These are phyloP conservation scores for Cydonia oblonga DNA, from an alignment of 331 rosid genomes.

Conservation along the genomic window DNA sequence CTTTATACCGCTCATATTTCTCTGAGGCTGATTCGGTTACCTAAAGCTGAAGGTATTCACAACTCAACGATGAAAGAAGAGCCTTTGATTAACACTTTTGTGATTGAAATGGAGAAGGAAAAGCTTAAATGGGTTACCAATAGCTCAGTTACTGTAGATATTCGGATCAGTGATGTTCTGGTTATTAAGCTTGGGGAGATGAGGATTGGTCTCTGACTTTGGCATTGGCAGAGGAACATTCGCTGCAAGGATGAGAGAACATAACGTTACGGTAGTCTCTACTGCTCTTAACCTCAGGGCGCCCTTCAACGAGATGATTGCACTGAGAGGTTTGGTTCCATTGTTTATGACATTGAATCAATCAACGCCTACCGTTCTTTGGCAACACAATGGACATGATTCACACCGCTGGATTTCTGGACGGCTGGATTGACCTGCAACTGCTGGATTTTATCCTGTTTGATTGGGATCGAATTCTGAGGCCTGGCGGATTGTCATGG, in stretches of 20 bases:
- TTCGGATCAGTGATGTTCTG: constrained; percentile 39
- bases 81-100: constrained; percentile 60
- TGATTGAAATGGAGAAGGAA: constrained; percentile 75
- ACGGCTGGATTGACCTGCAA: constrained; percentile 80
- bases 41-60: constrained; percentile 30
- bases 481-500: constrained; percentile 84
- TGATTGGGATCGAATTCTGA: constrained; percentile 80
- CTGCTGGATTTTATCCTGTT: constrained; percentile 64
- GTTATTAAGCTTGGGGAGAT: constrained; percentile 49
- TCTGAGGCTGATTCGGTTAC: constrained; percentile 54
- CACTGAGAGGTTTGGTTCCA: constrained; percentile 78
- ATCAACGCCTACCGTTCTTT: constrained; percentile 66
- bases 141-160: constrained; percentile 35
- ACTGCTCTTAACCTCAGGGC: constrained; percentile 87
- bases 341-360: constrained; percentile 61
- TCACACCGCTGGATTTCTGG: constrained; percentile 66
- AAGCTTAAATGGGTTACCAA: constrained; percentile 73
- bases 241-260: constrained; percentile 89
- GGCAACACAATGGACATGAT: constrained; percentile 87
- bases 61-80: constrained; percentile 46
- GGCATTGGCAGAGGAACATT: constrained; percentile 73
- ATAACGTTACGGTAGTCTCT: constrained; percentile 56
- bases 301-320: constrained; percentile 82
- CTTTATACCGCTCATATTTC: constrained; percentile 62
- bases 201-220: constrained; percentile 69